Base-by-base conservation (phyloP, 306 rosid genomes). In the Mimosa pudica region DNA sequence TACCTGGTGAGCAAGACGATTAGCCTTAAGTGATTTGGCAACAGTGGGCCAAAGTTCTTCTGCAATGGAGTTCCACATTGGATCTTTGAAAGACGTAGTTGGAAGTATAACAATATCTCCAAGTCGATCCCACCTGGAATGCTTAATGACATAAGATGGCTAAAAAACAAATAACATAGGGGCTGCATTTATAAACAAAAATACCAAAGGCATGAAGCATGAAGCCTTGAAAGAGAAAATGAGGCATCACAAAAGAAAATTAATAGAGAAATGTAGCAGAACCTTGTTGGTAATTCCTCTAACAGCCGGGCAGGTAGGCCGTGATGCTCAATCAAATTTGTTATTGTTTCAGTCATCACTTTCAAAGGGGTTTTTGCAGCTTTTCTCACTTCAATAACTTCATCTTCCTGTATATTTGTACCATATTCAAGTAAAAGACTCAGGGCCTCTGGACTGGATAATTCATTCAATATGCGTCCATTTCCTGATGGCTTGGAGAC, bases 231-330 rank as follows among this genome's bases (percentile, higher is more conserved):
- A 82, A 64, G 73, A 16, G 5, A 51, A 70, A 69, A 65, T 76
- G 55, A 79, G 64, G 17, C 71, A 30, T 33, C 20, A 77, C 32
- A 60, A 58, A 52, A 77, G 74, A 67, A 77, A 71, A 63, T 77
- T 67, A 52, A 60, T 9, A 73, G 36, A 73, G 36, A 80, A 55
- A 79, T 77, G 78, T 73, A 66, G 76, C 69, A 60, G 62, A 78
- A 95, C 96, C 98, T 92, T 78, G 94, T 55, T 68, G 98, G 98
- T 36, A 95, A 82, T 84, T 95, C 98, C 92, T 89, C 94, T 45
- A 90, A 86, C 54, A 95, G 92, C 80, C 3, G 44, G 61, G 57
- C 63, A 33, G 98, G 85, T 60, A 91, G 85, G 80, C 89, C 91
- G 35, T 87, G 82, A 71, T 85, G 84, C 85, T 90, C 78, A 79